Base-by-base conservation (phyloP, 1,284 basidiomycete species). In the Peniophora sp. region DNA sequence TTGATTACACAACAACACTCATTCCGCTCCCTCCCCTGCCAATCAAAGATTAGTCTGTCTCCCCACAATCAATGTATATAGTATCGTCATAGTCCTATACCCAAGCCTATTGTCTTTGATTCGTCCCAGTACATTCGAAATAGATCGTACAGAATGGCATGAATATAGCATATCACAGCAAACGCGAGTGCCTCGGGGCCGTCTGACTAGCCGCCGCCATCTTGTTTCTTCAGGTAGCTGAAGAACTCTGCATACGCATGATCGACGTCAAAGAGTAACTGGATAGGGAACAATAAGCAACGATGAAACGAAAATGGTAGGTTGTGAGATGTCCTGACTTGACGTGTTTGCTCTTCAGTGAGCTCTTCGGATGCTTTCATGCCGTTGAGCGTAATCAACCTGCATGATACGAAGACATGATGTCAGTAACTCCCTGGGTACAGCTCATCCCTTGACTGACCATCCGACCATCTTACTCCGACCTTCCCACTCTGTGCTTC, bases 341-440 rank as follows among this genome's bases (percentile, higher is more conserved):
- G 94, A 52, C 97, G 75, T 1, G 91, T 88, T 63, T 99, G 94
- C 58, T 98, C 95, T 53, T 99, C 95, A 1, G 89, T 88, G 48
- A 99, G 87, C 68, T 97, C 94, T 60, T 98, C 96, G 24, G 92
- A 93, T 3, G 93, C 97, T 64, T 93, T 92, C 92, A 98, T 97
- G 1, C 86, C 88, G 60, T 99, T 99, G 39, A 99, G 77, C 3
- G 90, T 91, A 61, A 99, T 99, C 39, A 98, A 76, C 94, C 93
- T 95, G 56, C 2, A 47, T 6, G 27, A 32, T 6, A 32, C 12
- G 27, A 32, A 5, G 27, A 32, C 23, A 32, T 24, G 34, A 8
- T 47, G 24, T 32, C 14, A 23, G 14, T n/a, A 41, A 41, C 23
- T 9, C 18, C 22, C 11, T 15, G 47, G 42, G 41, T 24, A 51